Conservation (phyloP, 257 asterid genomes). For the Leonotis leonurus region DNA sequence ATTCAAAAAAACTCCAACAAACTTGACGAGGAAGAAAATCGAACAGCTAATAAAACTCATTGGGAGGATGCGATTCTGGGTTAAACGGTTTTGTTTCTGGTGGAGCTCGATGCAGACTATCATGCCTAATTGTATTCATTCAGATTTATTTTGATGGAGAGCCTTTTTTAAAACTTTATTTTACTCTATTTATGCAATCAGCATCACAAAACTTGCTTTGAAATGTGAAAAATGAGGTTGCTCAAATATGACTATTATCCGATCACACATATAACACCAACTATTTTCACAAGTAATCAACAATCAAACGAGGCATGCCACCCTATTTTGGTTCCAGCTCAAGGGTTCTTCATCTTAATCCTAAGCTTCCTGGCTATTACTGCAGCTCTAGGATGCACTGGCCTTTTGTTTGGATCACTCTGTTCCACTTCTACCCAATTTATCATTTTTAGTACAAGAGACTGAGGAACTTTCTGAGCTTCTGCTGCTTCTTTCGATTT, state of each 20-base stretch:
- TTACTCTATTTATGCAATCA: too few species aligned
- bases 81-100: slow-evolving; percentile 57
- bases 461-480: slow-evolving; percentile 66
- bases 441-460: slow-evolving; percentile 74
- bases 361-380: slow-evolving; percentile 70
- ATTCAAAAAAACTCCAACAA: too few species aligned
- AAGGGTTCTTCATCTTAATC: slow-evolving; percentile 94
- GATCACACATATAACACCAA: not conserved
- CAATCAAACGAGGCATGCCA: too few species aligned
- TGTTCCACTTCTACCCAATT: slow-evolving; percentile 96
- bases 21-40: too few species aligned
- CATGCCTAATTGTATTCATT: slow-evolving; percentile 69
- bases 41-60: too few species aligned
- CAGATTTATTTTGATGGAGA: slow-evolving; percentile 80
- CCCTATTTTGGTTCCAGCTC: too few species aligned
- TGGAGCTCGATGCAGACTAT: slow-evolving; percentile 86
- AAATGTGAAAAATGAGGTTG: too few species aligned
- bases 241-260: too few species aligned
- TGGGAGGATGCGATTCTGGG: slow-evolving; percentile 83
- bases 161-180: not conserved
- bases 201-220: too few species aligned
- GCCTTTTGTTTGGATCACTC: slow-evolving; percentile 63
- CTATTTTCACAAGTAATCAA: slow-evolving; percentile 8
- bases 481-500: slow-evolving; percentile 36
- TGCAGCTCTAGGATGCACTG: slow-evolving; percentile 74